phyloP scores from a whole-genome alignment of 176 grass and related monocot species.

The Calamus simplicifolius region DNA sequence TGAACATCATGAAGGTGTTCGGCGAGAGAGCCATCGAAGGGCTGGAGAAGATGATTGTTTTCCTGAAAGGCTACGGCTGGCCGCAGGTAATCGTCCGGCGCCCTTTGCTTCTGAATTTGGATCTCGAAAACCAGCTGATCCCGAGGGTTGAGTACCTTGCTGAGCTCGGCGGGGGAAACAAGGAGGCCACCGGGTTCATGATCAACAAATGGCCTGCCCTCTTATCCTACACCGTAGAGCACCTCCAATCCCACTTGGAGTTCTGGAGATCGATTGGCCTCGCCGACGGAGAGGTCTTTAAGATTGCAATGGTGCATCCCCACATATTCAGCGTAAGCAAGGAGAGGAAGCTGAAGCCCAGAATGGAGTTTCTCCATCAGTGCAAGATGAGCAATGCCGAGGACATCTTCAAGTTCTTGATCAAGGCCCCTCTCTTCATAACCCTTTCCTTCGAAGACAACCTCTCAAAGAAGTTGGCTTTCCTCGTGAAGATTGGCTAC shows the following conservation, averaged over 20 bases:
- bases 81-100: slow-evolving; percentile 8
- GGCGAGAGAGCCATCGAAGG: slow-evolving; percentile 4
- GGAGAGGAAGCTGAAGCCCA: slow-evolving; percentile 17
- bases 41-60: slow-evolving; percentile 12
- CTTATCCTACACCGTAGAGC: slow-evolving; percentile 15
- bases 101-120: slow-evolving; percentile 15
- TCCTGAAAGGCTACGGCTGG: slow-evolving; percentile 10
- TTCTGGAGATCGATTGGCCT: slow-evolving; percentile 23
- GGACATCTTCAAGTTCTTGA: slow-evolving; percentile 19
- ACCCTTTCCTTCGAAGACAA: slow-evolving; percentile 9
- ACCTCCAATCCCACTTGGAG: slow-evolving; percentile 14
- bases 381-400: slow-evolving; percentile 10
- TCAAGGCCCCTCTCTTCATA: slow-evolving; percentile 12
- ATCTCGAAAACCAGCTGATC: slow-evolving; percentile 11
- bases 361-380: slow-evolving; percentile 13
- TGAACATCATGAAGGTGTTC: slow-evolving; percentile 17
- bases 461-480: slow-evolving; percentile 17
- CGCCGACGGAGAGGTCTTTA: slow-evolving; percentile 10
- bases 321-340: slow-evolving; percentile 23
- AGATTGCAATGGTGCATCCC: slow-evolving; percentile 17
- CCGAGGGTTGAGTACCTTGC: slow-evolving; percentile 15
- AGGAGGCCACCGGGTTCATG: not conserved
- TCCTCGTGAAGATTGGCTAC: slow-evolving; percentile 18
- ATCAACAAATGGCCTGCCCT: slow-evolving; percentile 23
- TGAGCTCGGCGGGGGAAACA: slow-evolving; percentile 3